These are phyloP conservation scores for Endocalyx cinctus DNA, from an alignment of 2,329 filamentous ascomycete species.

Conservation along the genomic window DNA sequence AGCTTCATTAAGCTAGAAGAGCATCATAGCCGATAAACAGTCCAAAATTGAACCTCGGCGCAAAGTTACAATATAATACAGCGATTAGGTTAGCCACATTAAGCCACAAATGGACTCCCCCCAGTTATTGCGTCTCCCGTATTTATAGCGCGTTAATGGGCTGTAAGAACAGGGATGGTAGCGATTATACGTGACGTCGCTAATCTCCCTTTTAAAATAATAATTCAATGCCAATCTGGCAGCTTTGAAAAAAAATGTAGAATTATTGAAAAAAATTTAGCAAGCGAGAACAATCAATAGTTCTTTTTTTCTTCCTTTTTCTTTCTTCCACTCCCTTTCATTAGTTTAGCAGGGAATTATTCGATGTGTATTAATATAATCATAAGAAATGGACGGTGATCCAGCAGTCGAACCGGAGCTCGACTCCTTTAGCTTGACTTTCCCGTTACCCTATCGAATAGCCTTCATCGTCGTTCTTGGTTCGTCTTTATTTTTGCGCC, in stretches of 20 bases:
- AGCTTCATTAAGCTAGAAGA: background rate
- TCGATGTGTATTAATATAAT: constrained; percentile 14
- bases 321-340: background rate
- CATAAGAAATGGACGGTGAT: constrained; percentile 63
- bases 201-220: constrained; percentile 3
- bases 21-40: background rate
- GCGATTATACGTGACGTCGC: constrained; percentile 10
- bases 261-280: too few species aligned
- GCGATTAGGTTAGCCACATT: too few species aligned
- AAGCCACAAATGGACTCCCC: too few species aligned
- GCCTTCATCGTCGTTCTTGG: constrained; percentile 81
- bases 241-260: too few species aligned
- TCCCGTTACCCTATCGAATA: constrained; percentile 86
- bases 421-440: constrained; percentile 80
- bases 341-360: background rate
- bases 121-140: too few species aligned
- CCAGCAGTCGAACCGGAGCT: constrained; percentile 65
- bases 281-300: background rate
- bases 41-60: constrained; percentile 20
- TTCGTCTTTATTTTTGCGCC: constrained; percentile 30
- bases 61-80: constrained; percentile 4
- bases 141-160: too few species aligned
- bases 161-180: constrained; percentile 8
- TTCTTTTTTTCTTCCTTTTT: background rate
- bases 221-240: constrained; percentile 2